Base-by-base conservation (phyloP, 2,329 filamentous ascomycete genomes). In the Neonectria punicea region DNA sequence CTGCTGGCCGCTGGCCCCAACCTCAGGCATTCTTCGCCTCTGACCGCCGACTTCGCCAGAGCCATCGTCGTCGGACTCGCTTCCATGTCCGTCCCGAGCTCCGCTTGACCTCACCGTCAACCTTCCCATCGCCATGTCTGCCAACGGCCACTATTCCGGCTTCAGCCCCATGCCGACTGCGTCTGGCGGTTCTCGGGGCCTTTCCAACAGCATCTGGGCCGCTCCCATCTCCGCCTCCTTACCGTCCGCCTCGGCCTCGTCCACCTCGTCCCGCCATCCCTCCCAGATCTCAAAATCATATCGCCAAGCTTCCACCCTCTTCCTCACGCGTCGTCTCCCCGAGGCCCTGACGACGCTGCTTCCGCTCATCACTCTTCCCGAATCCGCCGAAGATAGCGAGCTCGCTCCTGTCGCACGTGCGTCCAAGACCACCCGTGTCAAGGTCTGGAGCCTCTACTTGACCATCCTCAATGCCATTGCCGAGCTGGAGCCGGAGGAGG, bases 371-470 rank as follows among this genome's bases (percentile, higher is more conserved):
- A 90, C 87, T 1, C 86, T 90, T 8, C 77, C 82, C 67, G 81
- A 82, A 32, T 80, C 84, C 61, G 80, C 81, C 20, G 82, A 85
- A 53, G 79, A 83, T 78, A 80, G 81, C 34, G 85, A 89, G 62
- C 83, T 87, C 30, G 91, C 93, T 30, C 93, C 94, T 5, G 89
- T 98, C 58, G 91, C 93, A 58, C 88, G 86, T 68, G 93, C 93
- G 58, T 94, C 92, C 46, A 89, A 92, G 70, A 92, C 90, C 34
- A 96, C 93, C 62, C 86, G 94, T 70, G 92, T 97, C 79, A 99
- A 98, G 80, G 92, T 98, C 68, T 99, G 96, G 96, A 97, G 94
- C 79, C 86, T 99, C 74, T 99, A 98, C 78, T 87, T 98, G 70
- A 97, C 94, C 18, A 91, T 98, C 55, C 85, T 98, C 67, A 97